A percentile compares a stretch with the other conserved stretches of the same genome.
These are phyloP conservation scores for Citeromyces matritensis DNA, from an alignment of 805 yeast genomes.

Conservation along the genomic window DNA sequence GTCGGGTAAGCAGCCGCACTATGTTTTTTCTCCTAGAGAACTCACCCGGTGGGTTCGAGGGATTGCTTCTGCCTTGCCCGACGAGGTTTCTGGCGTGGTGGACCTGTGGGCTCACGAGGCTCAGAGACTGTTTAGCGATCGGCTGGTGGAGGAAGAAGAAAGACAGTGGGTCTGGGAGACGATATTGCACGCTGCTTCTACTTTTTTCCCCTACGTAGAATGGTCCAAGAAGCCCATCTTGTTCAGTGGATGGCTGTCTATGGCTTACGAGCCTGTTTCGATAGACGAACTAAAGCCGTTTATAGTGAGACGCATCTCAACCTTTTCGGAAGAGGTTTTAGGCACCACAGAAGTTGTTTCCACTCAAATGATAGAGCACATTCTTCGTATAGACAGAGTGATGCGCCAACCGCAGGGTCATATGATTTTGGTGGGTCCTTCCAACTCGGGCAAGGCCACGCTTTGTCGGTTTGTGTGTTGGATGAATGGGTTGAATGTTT, in stretches of 20 bases:
- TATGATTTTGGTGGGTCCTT: conserved; percentile 68
- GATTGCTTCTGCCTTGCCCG: conserved; percentile 33
- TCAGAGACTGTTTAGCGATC: conserved; percentile 60
- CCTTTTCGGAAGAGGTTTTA: conserved; percentile 68
- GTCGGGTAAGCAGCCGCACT: conserved; percentile 28
- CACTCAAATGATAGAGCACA: conserved; percentile 60
- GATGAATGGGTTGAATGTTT: conserved; percentile 64
- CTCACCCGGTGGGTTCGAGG: conserved; percentile 80
- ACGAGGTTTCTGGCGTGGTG: conserved; percentile 7
- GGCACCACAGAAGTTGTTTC: conserved; percentile 46
- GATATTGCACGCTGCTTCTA: conserved; percentile 14
- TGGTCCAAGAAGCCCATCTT: conserved; percentile 32
- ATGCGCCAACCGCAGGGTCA: conserved; percentile 83
- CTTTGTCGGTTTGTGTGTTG: conserved; percentile 75
- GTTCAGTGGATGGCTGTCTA: conserved; percentile 64
- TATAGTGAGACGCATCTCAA: conserved; percentile 44
- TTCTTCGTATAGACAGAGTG: conserved; percentile 69
- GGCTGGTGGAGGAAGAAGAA: conserved; percentile 35
- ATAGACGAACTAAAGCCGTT: conserved; percentile 32
- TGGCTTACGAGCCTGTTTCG: conserved; percentile 41
- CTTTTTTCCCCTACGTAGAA: conserved; percentile 31
- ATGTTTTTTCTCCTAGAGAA: conserved; percentile 80
- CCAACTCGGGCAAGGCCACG: conserved; percentile 72
- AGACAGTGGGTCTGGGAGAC: conserved; percentile 30
- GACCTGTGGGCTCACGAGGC: conserved; percentile 71